A percentile compares a stretch with the other conserved stretches of the same genome.
These are phyloP conservation scores for Lunasporangiospora selenospora DNA, from an alignment of 192 early-diverging fungal species.

Conservation along the genomic window DNA sequence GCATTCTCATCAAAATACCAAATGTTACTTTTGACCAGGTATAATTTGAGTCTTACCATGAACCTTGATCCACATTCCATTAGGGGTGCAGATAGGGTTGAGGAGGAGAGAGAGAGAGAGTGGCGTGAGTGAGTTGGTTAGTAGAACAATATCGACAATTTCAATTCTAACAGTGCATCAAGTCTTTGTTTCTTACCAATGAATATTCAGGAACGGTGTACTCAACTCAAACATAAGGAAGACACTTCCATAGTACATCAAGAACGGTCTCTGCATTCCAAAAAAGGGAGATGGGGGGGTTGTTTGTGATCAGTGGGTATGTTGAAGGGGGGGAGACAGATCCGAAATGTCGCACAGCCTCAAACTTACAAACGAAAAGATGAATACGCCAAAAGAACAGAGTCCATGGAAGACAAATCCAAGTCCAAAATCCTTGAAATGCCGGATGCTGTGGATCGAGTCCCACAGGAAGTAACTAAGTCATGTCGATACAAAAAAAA, in stretches of 20 bases:
- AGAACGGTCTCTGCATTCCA: constrained; percentile 69
- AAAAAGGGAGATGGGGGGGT: neutral
- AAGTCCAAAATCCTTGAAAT: constrained; percentile 72
- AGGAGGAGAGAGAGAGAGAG: neutral
- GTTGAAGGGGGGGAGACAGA: too few relatives aligned
- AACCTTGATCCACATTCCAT: too few relatives aligned
- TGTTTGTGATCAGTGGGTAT: too few relatives aligned
- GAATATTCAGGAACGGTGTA: constrained; percentile 90
- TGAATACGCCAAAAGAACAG: constrained; percentile 76
- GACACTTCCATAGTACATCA: constrained; percentile 85
- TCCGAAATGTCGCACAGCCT: too few relatives aligned
- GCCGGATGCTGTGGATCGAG: constrained; percentile 66
- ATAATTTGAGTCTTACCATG: constrained; percentile 34
- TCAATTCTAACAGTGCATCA: too few relatives aligned
- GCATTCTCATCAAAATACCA: neutral
- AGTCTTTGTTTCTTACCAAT: constrained; percentile 81
- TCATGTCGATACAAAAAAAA: too few relatives aligned
- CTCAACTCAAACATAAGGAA: constrained; percentile 93
- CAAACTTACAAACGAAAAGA: constrained; percentile 76
- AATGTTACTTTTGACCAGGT: neutral
- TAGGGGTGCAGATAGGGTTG: neutral
- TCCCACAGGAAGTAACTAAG: constrained; percentile 95
- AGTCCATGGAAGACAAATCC: constrained; percentile 87
- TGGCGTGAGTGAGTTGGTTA: too few relatives aligned
- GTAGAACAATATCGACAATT: too few relatives aligned